Conservation (phyloP, 2,329 filamentous ascomycete species). For the Exophiala spinifera region DNA sequence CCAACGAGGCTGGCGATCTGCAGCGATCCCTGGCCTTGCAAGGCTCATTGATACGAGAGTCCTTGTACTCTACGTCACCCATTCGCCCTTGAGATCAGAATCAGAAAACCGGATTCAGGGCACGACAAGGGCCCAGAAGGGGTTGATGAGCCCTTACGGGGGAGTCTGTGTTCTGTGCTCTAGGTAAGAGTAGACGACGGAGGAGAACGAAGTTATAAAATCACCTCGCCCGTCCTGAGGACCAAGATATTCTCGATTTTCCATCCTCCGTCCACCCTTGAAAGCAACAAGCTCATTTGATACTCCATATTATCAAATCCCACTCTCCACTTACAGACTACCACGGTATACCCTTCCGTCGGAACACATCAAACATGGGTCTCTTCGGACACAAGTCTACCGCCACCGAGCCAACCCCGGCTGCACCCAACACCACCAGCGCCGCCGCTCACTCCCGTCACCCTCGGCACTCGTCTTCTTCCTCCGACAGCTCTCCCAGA, state of each 20-base stretch:
- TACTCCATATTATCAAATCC: not conserved
- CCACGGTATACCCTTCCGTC: no score
- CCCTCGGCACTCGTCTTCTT: slow-evolving; percentile 21
- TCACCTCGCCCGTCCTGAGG: no score
- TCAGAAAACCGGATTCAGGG: slow-evolving; percentile 15
- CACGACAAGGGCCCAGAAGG: not conserved
- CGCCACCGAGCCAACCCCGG: slow-evolving; percentile 20
- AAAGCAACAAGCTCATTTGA: not conserved
- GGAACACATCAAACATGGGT: slow-evolving; percentile 22
- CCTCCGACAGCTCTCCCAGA: slow-evolving; percentile 5
- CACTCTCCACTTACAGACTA: not conserved
- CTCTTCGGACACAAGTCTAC: slow-evolving; percentile 27
- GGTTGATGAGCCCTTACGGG: not conserved
- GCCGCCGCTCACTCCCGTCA: slow-evolving; percentile 22
- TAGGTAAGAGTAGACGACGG: no score
- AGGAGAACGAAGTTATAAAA: no score
- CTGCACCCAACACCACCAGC: slow-evolving; percentile 3
- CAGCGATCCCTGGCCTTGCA: not conserved
- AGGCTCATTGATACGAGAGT: not conserved
- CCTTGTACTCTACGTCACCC: slow-evolving; percentile 6
- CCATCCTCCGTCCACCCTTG: no score
- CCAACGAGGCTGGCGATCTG: slow-evolving; percentile 1
- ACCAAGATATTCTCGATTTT: not conserved
- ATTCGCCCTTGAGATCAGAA: not conserved
- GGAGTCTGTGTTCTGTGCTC: no score